Conservation (phyloP, 225 moss, liverwort and hornwort species). For the Sphagnum contortum region DNA sequence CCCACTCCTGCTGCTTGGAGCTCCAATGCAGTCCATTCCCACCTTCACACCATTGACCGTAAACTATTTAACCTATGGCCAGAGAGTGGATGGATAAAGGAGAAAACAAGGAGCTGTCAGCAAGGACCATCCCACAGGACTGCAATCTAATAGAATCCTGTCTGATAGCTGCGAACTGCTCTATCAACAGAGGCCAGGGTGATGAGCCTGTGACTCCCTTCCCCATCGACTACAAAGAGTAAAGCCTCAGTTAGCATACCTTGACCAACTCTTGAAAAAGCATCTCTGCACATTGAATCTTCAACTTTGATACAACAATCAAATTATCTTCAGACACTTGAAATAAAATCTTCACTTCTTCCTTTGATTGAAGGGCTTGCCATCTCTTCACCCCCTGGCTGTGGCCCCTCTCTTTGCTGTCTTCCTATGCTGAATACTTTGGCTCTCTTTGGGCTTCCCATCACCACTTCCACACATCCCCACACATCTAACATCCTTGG, state of each 20-base stretch:
- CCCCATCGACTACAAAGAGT: constrained; percentile 24
- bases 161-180: too few relatives aligned
- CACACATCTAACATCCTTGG: constrained; percentile 37
- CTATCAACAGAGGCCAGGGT: too few relatives aligned
- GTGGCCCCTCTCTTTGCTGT: constrained; percentile 25
- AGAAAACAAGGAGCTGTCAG: too few relatives aligned
- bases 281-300: constrained; percentile 11
- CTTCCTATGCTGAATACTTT: constrained; percentile 34
- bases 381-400: constrained; percentile 40
- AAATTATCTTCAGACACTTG: constrained; percentile 49
- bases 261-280: constrained; percentile 45
- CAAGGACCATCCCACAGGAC: too few relatives aligned
- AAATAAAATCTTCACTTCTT: constrained; percentile 31
- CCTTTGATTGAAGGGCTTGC: constrained; percentile 32
- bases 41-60: too few relatives aligned
- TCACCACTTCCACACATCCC: constrained; percentile 30
- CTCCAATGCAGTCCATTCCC: too few relatives aligned
- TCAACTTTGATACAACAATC: constrained; percentile 40
- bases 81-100: too few relatives aligned
- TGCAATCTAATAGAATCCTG: too few relatives aligned
- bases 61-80: too few relatives aligned
- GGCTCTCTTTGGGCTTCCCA: constrained; percentile 31
- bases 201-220: too few relatives aligned
- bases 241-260: constrained; percentile 60
- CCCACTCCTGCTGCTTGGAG: too few relatives aligned